phyloP scores from a whole-genome alignment of 768 basidiomycete species.

The Tricholoma bakamatsutake region DNA sequence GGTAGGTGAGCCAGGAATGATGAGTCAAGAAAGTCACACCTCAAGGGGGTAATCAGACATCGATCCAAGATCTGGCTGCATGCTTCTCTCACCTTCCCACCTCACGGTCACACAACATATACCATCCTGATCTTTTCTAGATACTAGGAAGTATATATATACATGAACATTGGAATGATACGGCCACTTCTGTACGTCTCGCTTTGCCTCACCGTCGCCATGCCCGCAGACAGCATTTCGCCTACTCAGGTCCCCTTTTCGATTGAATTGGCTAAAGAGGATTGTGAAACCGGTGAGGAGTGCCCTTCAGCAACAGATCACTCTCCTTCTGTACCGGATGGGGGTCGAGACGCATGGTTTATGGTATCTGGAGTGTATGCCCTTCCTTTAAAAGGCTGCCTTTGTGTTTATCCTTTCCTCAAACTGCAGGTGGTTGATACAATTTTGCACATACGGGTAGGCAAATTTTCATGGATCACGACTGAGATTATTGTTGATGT shows the following conservation, averaged over 20 bases:
- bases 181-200: not conserved
- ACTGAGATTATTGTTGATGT: slow-evolving; percentile 11
- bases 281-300: not conserved
- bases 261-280: not conserved
- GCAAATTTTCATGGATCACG: slow-evolving; percentile 1
- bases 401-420: not conserved
- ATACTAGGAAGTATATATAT: not conserved
- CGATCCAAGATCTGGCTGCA: not conserved
- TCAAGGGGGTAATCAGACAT: not conserved
- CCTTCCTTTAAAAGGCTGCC: not conserved
- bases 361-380: slow-evolving; percentile 41
- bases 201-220: not conserved
- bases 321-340: slow-evolving; percentile 21
- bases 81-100: not conserved
- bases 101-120: not conserved
- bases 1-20: too few relatives aligned
- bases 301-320: not conserved
- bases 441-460: slow-evolving; percentile 43
- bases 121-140: not conserved
- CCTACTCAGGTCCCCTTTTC: not conserved
- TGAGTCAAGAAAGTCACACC: too few relatives aligned
- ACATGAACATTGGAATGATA: not conserved
- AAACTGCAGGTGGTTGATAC: slow-evolving; percentile 31
- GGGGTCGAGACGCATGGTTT: slow-evolving; percentile 36
- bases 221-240: slow-evolving; percentile 7